These are phyloP conservation scores for Phyllosticta capitalensis DNA, from an alignment of 2,329 filamentous ascomycete genomes.

Conservation along the genomic window DNA sequence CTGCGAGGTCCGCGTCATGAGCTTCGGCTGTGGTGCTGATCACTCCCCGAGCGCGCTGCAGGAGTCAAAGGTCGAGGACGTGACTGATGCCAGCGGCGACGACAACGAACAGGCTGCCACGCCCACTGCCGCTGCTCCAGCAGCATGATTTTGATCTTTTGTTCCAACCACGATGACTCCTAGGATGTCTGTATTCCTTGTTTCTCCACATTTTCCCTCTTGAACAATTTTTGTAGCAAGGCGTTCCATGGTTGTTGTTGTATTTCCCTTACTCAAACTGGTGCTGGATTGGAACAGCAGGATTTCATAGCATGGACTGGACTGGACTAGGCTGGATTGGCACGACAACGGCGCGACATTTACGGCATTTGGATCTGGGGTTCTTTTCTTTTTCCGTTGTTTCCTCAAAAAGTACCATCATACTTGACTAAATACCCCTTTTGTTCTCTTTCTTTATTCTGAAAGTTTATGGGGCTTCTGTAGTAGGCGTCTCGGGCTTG, in stretches of 20 bases:
- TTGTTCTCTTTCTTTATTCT: no score
- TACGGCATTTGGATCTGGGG: no score
- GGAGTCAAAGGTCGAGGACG: background rate
- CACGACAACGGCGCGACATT: background rate
- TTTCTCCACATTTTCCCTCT: background rate
- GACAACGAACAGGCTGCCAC: background rate
- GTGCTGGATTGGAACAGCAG: no score
- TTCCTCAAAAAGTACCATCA: no score
- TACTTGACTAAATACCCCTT: no score
- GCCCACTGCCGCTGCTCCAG: background rate
- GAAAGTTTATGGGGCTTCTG: no score
- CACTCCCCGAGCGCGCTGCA: background rate
- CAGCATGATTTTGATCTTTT: background rate
- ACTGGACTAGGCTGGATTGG: background rate
- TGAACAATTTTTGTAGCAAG: background rate
- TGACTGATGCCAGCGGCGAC: background rate
- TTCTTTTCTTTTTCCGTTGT: no score
- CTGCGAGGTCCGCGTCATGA: constrained; percentile 67
- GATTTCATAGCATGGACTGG: background rate
- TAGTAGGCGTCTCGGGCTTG: no score
- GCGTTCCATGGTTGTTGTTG: background rate
- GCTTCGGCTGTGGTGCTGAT: constrained; percentile 9
- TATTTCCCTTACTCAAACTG: no score
- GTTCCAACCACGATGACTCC: no score
- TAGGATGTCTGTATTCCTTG: background rate